phyloP scores from a whole-genome alignment of 2,329 filamentous ascomycete species.

The Exophiala xenobiotica region DNA sequence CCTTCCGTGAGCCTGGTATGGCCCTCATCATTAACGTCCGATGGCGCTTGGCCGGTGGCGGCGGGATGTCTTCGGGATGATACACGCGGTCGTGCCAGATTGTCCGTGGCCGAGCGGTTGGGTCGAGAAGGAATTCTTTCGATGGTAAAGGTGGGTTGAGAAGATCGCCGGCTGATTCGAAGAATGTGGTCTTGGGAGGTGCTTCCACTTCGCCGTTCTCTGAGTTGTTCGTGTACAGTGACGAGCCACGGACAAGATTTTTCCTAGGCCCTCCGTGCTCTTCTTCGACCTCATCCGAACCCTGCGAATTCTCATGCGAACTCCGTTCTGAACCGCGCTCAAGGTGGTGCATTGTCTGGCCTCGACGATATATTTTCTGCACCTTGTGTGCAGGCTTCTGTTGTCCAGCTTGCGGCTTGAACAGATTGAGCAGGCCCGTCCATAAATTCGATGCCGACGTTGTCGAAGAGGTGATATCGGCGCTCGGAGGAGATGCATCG shows the following conservation, averaged over 20 bases:
- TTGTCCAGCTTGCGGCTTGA: conserved; percentile 57
- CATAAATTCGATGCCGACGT: conserved; percentile 51
- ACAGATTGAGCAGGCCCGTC: conserved; percentile 69
- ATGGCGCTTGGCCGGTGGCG: conserved; percentile 58
- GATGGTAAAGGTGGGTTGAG: conserved; percentile 86
- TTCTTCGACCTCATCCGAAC: background rate
- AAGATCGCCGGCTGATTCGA: conserved; percentile 90
- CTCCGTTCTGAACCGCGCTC: conserved; percentile 33
- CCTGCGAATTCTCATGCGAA: conserved; percentile 5
- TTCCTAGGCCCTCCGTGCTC: background rate
- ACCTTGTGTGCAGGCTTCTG: conserved; percentile 34
- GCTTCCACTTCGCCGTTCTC: conserved; percentile 55
- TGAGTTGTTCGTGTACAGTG: conserved; percentile 45
- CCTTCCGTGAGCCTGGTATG: conserved; percentile 4
- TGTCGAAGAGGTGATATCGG: conserved; percentile 27
- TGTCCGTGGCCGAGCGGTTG: conserved; percentile 74
- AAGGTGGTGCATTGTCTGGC: conserved; percentile 65
- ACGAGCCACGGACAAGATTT: conserved; percentile 50
- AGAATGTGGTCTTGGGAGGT: conserved; percentile 87
- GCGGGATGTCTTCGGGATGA: conserved; percentile 87
- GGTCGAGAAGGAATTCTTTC: conserved; percentile 78
- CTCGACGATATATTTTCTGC: conserved; percentile 71
- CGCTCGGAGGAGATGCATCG: no score
- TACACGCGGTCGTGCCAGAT: conserved; percentile 98
- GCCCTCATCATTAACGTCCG: conserved; percentile 37